A percentile compares a stretch with the other conserved stretches of the same genome.
Conservation (phyloP, 2,329 filamentous ascomycete genomes). For the Trichoderma polysporum region DNA sequence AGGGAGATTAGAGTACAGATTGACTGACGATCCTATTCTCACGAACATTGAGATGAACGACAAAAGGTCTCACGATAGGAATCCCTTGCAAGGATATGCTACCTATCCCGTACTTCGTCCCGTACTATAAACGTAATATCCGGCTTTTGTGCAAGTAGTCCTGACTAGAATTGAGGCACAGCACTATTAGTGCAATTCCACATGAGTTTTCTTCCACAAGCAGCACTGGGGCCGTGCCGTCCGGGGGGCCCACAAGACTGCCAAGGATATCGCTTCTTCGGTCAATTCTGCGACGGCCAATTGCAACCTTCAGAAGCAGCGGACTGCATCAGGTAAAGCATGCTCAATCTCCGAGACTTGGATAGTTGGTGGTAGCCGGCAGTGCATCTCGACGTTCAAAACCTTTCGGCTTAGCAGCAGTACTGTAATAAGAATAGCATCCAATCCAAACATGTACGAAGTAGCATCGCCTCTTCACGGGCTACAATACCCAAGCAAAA, state of each 20-base stretch:
- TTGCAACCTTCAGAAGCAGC: neutral
- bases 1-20: neutral
- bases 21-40: neutral
- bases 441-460: neutral
- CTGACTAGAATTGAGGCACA: neutral
- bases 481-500: neutral
- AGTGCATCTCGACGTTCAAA: neutral
- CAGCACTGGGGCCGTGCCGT: slow-evolving; percentile 10
- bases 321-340: slow-evolving; percentile 16
- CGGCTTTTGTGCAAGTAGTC: slow-evolving; percentile 1
- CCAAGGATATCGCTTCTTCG: slow-evolving; percentile 9
- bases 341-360: slow-evolving; percentile 15
- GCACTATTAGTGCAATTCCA: slow-evolving; percentile 3
- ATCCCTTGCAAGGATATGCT: neutral
- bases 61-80: neutral
- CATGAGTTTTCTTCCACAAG: slow-evolving; percentile 3
- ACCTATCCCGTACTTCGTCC: no score
- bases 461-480: neutral
- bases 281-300: slow-evolving; percentile 8
- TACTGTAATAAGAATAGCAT: neutral
- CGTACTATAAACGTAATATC: neutral
- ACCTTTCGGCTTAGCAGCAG: neutral
- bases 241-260: neutral
- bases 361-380: slow-evolving; percentile 9
- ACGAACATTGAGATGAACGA: neutral